A percentile compares a stretch with the other conserved stretches of the same genome.
Conservation (phyloP, 2,329 filamentous ascomycete genomes). For the Clarireedia sp. region DNA sequence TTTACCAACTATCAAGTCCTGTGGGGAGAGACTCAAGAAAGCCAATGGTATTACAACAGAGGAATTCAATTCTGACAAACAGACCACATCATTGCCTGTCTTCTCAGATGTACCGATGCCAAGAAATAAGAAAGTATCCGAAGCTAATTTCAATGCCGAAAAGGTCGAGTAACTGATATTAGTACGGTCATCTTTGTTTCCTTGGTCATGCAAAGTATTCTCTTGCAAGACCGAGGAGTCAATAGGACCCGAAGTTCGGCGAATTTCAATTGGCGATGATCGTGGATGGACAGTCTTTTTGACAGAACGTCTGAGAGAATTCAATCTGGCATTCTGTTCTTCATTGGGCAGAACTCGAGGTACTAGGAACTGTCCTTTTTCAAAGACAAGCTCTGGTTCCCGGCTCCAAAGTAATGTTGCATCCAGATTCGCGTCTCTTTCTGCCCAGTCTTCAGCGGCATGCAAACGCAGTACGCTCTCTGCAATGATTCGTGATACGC, state of each 20-base stretch:
- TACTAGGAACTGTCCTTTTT: not conserved
- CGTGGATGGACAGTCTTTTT: not conserved
- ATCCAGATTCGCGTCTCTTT: not conserved
- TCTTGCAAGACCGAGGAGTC: too few species aligned
- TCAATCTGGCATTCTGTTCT: not conserved
- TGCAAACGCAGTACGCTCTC: conserved; percentile 14
- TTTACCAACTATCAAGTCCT: not conserved
- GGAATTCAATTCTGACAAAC: not conserved
- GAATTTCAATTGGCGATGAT: too few species aligned
- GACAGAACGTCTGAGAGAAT: not conserved
- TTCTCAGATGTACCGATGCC: not conserved
- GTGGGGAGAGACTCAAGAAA: too few species aligned
- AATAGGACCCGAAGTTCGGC: too few species aligned
- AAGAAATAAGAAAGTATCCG: not conserved
- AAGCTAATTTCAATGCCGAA: not conserved
- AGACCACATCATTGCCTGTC: not conserved
- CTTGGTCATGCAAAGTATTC: too few species aligned
- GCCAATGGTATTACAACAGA: too few species aligned
- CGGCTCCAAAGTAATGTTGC: conserved; percentile 10
- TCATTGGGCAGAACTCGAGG: not conserved
- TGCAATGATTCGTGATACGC: not conserved
- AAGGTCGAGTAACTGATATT: not conserved
- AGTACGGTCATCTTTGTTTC: not conserved
- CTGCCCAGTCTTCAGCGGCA: not conserved
- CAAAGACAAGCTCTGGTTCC: conserved; percentile 16